Evolutionary conservation across 1,284 basidiomycete species (phyloP), one percentile per base, ranked within the genome.

Genomic region (Ceratobasidium sp.): DNA sequence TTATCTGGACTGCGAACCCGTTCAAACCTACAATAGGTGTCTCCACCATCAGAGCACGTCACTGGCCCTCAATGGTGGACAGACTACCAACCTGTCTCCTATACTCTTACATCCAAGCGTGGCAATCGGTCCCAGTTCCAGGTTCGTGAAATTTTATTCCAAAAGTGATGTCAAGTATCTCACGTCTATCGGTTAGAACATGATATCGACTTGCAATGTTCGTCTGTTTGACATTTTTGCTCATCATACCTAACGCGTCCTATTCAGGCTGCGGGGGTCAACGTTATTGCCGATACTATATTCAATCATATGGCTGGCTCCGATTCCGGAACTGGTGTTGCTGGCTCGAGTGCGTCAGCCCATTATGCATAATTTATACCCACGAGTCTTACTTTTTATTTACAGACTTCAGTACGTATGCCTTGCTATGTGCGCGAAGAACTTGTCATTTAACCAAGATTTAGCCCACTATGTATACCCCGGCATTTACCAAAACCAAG

Each of bases 41-140:
- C 30, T 28, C 69, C 76, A 14, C 72, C 76, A 3, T 41, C 67
- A 30, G 75, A 75, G 45, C 75, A 75, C 39, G 73, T 77, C 14
- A 62, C 55, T 10, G 75, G 75, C 65, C 23, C 23, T 1, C 72
- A 76, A 53, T 78, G 77, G 77, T 78, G 77, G 77, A 77, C 75
- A 2, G 73, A 74, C 62, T 77, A 77, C 34, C 77, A 78, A 58
- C 74, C 48, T 18, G 72, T 73, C 2, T 73, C 71, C 14, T 76
- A 78, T 64, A 75, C 50, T 1, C 50, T 78, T n/a, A 50, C 39
- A 32, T 72, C 72, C 26, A 78, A 78, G 64, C 74, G 75, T 0
- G 78, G 78, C 9, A 72, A 62, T 46, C 74, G 76, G n/a, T 45
- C 34, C 36, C 57, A 75, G 64, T 76, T 78, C 57, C 71, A 67